Base-by-base conservation (phyloP, 2,329 filamentous ascomycete genomes). In the Helotiales sp. region DNA sequence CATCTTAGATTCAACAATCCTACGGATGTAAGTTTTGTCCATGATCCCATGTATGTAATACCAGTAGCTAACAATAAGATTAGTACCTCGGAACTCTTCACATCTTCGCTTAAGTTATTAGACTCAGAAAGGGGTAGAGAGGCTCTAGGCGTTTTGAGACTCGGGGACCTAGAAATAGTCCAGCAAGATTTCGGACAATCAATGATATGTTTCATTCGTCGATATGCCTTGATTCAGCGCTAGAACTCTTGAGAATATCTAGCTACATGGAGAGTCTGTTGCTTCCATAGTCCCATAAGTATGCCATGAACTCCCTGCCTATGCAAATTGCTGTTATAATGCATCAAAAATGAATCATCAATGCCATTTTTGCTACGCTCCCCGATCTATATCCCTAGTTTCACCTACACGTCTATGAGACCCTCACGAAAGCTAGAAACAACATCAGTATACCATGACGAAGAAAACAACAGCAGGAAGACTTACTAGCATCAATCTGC, bases 401-500 rank as follows among this genome's bases (percentile, higher is more conserved):
- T 15, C 10, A 34, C 10, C 31, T 34, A 34, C 31, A 5, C 25
- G 5, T 27, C 47, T 65, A 71, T 52, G 68, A 71, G 42, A 71
- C 70, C 48, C 66, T 63, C 17, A 71, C 65, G 54, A 69, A 71
- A 38, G 70, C 69, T 70, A n/a, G n/a, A 38, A 3, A 17, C 8
- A 1, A 29, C 5, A 13, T 60, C 38, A 62, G 56, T 36, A 42
- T 31, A 12, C 19, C 2, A 9, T 15, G 2, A 1, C 13, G 54
- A 33, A 24, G 15, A 24, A 13, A 15, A 48, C 22, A 2, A 5
- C 34, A 40, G 30, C 34, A 36, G 8, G 12, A 40, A 59, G 33
- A 90, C 92, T 85, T 80, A 97, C 93, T 96, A 58, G 95, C 95
- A 83, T 99, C 95, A 72, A 99, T 97, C 78, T 99, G 93, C 71